Percentiles rank a stretch among this genome's conserved stretches.
These are phyloP conservation scores for Boletus edulis DNA, from an alignment of 768 basidiomycete species.

Conservation along the genomic window DNA sequence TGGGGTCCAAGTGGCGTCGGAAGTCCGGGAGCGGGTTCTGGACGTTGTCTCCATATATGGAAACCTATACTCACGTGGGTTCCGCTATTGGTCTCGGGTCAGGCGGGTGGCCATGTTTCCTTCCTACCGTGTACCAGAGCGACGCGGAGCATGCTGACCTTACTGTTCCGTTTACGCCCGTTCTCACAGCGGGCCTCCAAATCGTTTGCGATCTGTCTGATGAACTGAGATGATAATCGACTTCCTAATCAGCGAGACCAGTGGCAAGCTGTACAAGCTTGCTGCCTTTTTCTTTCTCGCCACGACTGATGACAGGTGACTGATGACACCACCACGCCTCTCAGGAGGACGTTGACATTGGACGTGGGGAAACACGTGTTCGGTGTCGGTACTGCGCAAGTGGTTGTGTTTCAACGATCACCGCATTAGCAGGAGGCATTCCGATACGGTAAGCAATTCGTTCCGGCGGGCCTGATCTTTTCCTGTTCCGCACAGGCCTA, in stretches of 20 bases:
- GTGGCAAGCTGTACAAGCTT: background rate
- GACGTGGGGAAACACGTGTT: conserved; percentile 8
- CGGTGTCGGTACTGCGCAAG: background rate
- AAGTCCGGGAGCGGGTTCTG: background rate
- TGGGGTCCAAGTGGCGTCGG: conserved; percentile 2
- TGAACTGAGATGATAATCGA: background rate
- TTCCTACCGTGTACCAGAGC: background rate
- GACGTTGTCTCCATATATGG: background rate
- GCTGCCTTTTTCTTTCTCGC: background rate
- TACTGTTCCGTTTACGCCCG: conserved; percentile 3
- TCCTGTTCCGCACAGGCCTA: conserved; percentile 1
- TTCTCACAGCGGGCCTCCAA: conserved; percentile 15
- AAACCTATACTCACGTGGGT: background rate
- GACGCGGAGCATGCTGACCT: background rate
- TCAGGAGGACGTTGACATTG: background rate
- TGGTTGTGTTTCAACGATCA: no score
- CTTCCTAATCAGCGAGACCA: conserved; percentile 4
- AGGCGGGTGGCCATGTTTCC: background rate
- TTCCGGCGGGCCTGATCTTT: conserved; percentile 5
- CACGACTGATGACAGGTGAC: background rate
- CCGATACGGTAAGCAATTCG: background rate
- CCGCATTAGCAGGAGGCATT: background rate
- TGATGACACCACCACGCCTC: background rate
- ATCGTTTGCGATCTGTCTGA: conserved; percentile 22
- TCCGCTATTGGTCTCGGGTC: background rate